Evolutionary conservation across 2,329 filamentous ascomycete species (phyloP).

Genomic region (Incumbomyces lentus): DNA sequence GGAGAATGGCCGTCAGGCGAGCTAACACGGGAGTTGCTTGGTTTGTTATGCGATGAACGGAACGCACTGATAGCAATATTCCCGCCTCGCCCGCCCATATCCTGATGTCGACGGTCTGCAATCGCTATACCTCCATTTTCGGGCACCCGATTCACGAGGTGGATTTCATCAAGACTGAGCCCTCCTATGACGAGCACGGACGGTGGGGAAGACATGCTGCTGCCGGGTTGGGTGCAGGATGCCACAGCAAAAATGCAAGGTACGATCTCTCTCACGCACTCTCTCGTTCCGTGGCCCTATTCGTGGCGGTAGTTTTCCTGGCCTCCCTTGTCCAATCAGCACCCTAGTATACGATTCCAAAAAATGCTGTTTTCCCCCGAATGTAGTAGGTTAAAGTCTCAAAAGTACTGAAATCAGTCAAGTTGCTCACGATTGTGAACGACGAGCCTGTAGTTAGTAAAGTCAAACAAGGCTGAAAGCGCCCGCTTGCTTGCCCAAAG

Average conservation of each 20-base stretch:
- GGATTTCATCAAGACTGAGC: not conserved
- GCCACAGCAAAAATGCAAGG: too few relatives aligned
- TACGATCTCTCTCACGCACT: not conserved
- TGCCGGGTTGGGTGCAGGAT: not conserved
- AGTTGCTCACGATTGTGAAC: not conserved
- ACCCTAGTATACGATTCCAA: too few relatives aligned
- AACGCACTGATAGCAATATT: slow-evolving; percentile 13
- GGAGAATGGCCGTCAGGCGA: not conserved
- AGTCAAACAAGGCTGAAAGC: too few relatives aligned
- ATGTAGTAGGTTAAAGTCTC: too few relatives aligned
- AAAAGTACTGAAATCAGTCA: not conserved
- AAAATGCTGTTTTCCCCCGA: too few relatives aligned
- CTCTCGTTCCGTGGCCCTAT: not conserved
- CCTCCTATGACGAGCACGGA: not conserved
- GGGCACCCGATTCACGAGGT: not conserved
- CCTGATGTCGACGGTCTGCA: not conserved
- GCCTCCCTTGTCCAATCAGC: too few relatives aligned
- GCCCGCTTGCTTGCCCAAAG: too few relatives aligned
- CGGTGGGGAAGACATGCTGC: not conserved
- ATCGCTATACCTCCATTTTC: not conserved
- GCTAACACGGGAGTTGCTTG: not conserved
- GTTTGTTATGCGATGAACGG: slow-evolving; percentile 10
- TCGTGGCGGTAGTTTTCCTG: too few relatives aligned
- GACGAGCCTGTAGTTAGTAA: not conserved
- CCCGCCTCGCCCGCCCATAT: slow-evolving; percentile 12